A percentile compares a stretch with the other conserved stretches of the same genome.
Evolutionary conservation across 495 filamentous ascomycete genomes (phyloP).

Genomic region (Parathielavia hyrcaniae): DNA sequence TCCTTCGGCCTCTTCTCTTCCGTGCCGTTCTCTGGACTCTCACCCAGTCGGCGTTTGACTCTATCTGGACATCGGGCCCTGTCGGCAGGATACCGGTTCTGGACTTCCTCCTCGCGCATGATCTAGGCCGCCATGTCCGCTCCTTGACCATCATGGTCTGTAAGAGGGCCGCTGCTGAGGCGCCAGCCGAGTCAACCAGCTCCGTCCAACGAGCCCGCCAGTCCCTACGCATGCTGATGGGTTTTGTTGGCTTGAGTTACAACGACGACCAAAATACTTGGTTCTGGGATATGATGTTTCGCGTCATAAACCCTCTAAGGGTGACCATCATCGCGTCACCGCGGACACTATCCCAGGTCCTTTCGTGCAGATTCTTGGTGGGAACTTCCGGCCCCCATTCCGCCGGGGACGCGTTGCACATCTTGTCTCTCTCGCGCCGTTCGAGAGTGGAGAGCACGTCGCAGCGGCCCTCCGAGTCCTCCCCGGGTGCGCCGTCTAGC

Average conservation of each 20-base stretch:
- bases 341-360: constrained; percentile 35
- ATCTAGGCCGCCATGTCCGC: constrained; percentile 27
- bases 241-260: too few relatives aligned
- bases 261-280: constrained; percentile 27
- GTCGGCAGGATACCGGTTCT: constrained; percentile 28
- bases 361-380: constrained; percentile 35
- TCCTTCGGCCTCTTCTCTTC: constrained; percentile 38
- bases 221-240: too few relatives aligned
- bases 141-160: constrained; percentile 34
- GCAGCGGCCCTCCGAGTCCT: not conserved
- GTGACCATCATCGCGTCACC: constrained; percentile 42
- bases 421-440: constrained; percentile 36
- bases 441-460: not conserved
- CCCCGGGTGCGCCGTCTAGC: not conserved
- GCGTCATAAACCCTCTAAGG: constrained; percentile 36
- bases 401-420: constrained; percentile 34
- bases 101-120: constrained; percentile 28
- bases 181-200: too few relatives aligned
- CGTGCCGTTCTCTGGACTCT: constrained; percentile 37
- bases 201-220: too few relatives aligned
- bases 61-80: not conserved
- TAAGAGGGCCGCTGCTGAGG: not conserved
- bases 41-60: constrained; percentile 6
- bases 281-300: constrained; percentile 44
- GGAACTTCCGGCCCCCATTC: constrained; percentile 37